Conservation (phyloP, 441 rosid species). For the Breynia disticha region DNA sequence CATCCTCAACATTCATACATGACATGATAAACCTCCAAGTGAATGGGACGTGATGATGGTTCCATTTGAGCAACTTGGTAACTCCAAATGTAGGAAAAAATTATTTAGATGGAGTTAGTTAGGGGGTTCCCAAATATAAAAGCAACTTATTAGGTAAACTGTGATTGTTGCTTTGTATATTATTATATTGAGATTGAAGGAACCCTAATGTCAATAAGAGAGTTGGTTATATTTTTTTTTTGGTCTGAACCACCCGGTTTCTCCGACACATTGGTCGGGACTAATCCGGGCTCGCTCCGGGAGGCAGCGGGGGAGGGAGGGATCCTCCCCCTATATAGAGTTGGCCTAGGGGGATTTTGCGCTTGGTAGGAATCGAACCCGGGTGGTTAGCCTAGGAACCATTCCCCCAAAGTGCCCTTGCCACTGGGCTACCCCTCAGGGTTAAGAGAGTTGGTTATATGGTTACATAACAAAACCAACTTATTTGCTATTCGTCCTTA, state of each 20-base stretch:
- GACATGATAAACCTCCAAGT: no score
- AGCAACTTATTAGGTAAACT: constrained; percentile 39
- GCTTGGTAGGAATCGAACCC: no score
- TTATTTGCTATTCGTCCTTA: background rate
- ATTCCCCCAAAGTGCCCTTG: no score
- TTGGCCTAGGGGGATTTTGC: no score
- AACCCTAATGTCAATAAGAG: constrained; percentile 14
- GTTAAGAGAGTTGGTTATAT: constrained; percentile 16
- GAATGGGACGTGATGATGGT: constrained; percentile 19
- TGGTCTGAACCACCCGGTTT: no score
- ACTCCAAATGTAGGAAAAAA: constrained; percentile 14
- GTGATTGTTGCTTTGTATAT: constrained; percentile 45
- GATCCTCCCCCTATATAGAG: no score
- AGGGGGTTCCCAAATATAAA: constrained; percentile 18
- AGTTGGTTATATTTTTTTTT: constrained; percentile 22
- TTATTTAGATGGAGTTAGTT: constrained; percentile 14
- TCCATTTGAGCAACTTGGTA: constrained; percentile 20
- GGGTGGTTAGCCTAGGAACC: no score
- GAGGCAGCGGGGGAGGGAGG: no score
- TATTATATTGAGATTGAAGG: constrained; percentile 25
- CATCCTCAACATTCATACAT: no score
- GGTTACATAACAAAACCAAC: constrained; percentile 19
- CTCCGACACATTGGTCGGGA: no score
- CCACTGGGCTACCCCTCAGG: no score
- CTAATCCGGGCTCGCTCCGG: no score